Evolutionary conservation across 495 filamentous ascomycete species (phyloP), one percentile per base, ranked within the genome.

Genomic region (Articulospora tetracladia): DNA sequence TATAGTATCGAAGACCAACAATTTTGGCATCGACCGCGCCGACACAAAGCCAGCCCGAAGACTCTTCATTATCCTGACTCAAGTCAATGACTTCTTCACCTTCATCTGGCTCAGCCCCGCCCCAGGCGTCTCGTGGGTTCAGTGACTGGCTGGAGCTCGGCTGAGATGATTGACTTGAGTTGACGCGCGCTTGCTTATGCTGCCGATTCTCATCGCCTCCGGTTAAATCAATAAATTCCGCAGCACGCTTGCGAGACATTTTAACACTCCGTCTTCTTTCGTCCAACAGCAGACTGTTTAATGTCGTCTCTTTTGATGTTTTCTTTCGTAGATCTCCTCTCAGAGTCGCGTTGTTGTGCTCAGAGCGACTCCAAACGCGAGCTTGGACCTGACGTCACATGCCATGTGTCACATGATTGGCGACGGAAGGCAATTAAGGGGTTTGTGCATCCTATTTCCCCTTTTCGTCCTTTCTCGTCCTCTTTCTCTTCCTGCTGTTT

Each of bases 1-100:
- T 74, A 71, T 97, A 97, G 70, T 85, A 96, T 53, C 86, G 80
- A 13, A 91, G 78, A 4, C 92, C 93, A 0, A 96, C 92, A 49
- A 94, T 87, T 61, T 93, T 92, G 13, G 76, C 79, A 8, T 81
- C 72, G 62, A 65, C 61, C 2, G 54, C 57, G 36, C 60, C 57
- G 24, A 63, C 41, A 59, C 47, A 55, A 44, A 59, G 32, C 60
- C 51, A 70, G 32, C 50, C 51, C 26, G 26, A 30, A 7, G 53
- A 48, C 17, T 75, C 74, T 26, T 80, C 74, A 44, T 78, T 79
- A 51, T 76, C 77, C 64, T 79, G 79, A 26, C 75, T 79, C 19
- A 81, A 70, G 59, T 79, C 79, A 48, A 79, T 72, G 15, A 73
- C 69, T 1, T 80, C 74, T 23, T 77, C 73, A 19, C 81, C 79